These are phyloP conservation scores for Poronia punctata DNA, from an alignment of 495 filamentous ascomycete genomes.

Conservation along the genomic window DNA sequence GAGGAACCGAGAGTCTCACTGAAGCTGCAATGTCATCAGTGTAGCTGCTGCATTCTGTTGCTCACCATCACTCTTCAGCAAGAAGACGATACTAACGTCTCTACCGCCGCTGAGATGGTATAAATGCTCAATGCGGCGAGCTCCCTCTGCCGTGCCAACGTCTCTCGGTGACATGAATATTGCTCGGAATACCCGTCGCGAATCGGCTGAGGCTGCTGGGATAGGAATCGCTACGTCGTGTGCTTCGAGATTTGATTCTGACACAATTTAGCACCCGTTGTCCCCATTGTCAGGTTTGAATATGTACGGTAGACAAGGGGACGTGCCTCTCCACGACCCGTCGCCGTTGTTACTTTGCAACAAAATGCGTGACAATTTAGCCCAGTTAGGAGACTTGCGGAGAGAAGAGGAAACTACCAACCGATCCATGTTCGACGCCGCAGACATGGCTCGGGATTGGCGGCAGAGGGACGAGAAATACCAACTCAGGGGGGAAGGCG, in stretches of 20 bases:
- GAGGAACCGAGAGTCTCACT: conserved; percentile 21
- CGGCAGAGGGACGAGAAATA: too few relatives aligned
- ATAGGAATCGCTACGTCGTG: conserved; percentile 50
- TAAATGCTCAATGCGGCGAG: conserved; percentile 43
- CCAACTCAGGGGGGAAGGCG: too few relatives aligned
- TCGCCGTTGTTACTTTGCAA: conserved; percentile 20
- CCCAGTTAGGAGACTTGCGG: conserved; percentile 46
- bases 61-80: conserved; percentile 33
- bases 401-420: conserved; percentile 49
- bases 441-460: not conserved
- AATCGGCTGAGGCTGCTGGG: not conserved
- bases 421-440: conserved; percentile 8
- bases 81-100: conserved; percentile 46
- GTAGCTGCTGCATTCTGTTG: conserved; percentile 19
- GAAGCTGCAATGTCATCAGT: conserved; percentile 38
- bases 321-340: conserved; percentile 44
- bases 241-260: conserved; percentile 44
- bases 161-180: conserved; percentile 48
- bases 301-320: not conserved
- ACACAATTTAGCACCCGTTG: conserved; percentile 1
- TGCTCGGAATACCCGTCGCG: conserved; percentile 31
- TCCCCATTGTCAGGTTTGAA: not conserved
- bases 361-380: conserved; percentile 37
- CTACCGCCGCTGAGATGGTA: conserved; percentile 31
- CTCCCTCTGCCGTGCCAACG: conserved; percentile 23